These are phyloP conservation scores for Secale cereale DNA, from an alignment of 176 grass and related monocot species.

Conservation along the genomic window DNA sequence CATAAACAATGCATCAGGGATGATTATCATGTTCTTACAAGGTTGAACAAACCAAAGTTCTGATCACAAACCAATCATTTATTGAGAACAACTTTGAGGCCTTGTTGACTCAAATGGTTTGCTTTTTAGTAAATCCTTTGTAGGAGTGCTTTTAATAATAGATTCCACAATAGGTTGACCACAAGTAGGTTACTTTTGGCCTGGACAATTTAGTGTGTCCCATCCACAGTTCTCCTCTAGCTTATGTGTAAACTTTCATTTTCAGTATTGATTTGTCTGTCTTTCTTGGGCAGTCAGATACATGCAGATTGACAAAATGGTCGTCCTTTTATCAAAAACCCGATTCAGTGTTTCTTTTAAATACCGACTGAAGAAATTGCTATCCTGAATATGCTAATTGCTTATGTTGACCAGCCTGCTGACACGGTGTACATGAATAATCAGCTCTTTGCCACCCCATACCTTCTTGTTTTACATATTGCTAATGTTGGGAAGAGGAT, in stretches of 20 bases:
- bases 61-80: neutral
- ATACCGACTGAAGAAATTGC: neutral
- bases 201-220: neutral
- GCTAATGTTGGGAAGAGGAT: conserved; percentile 26
- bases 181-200: neutral
- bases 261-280: neutral
- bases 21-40: neutral
- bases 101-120: neutral
- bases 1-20: neutral
- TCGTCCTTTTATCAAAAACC: neutral
- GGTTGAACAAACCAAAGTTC: neutral
- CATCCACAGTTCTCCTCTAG: conserved; percentile 4
- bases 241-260: conserved; percentile 1
- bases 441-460: conserved; percentile 22
- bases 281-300: conserved; percentile 1
- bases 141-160: neutral
- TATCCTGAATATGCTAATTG: neutral
- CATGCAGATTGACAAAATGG: neutral
- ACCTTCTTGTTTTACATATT: conserved; percentile 29
- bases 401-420: conserved; percentile 13
- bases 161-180: neutral
- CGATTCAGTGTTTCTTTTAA: neutral
- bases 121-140: neutral
- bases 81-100: neutral
- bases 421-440: neutral